These are phyloP conservation scores for Chlamydomonas sp. DNA, from an alignment of 139 green algal genomes.

Conservation along the genomic window DNA sequence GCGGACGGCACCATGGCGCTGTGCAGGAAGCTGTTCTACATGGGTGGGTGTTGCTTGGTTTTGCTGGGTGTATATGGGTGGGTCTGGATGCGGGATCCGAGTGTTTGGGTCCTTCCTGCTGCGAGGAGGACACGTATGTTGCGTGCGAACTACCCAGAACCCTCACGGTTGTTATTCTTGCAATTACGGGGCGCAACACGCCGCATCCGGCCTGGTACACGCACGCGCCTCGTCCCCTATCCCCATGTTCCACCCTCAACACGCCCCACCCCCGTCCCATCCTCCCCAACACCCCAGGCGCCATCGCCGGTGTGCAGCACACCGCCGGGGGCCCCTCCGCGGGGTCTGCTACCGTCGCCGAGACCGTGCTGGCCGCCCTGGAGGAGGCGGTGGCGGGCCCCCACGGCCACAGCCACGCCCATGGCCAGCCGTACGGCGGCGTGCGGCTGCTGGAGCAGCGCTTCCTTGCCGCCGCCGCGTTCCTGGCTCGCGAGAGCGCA, in stretches of 20 bases:
- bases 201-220: too few species aligned
- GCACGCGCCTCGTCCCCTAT: too few species aligned
- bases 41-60: slow-evolving; percentile 15
- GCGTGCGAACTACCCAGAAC: too few species aligned
- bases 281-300: background rate
- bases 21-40: slow-evolving; percentile 50
- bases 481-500: slow-evolving; percentile 53
- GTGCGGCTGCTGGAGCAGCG: slow-evolving; percentile 39
- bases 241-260: too few species aligned
- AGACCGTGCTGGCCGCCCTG: background rate
- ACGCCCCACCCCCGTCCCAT: too few species aligned
- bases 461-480: slow-evolving; percentile 52
- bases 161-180: too few species aligned
- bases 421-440: background rate
- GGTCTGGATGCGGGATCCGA: background rate
- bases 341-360: background rate
- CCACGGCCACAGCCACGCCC: background rate
- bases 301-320: slow-evolving; percentile 16
- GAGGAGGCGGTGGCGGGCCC: slow-evolving; percentile 23
- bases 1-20: slow-evolving; percentile 34
- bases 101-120: background rate
- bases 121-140: too few species aligned
- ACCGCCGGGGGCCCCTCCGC: background rate
- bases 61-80: background rate
- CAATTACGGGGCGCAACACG: too few species aligned